phyloP scores from a whole-genome alignment of 177 flowering plant genomes.

The Vitis hybrid region DNA sequence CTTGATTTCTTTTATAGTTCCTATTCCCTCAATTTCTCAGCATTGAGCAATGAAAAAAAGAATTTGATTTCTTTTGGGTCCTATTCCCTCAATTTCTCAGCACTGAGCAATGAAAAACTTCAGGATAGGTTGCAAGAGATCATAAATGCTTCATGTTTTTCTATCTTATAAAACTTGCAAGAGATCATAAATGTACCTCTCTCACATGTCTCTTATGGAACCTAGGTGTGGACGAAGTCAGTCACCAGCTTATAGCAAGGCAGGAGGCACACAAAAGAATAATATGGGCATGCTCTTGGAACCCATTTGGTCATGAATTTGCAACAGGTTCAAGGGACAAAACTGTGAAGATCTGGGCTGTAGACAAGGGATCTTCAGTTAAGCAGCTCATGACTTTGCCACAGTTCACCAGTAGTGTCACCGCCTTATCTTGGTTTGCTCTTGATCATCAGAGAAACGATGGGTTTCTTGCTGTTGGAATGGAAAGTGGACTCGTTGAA shows the following conservation, averaged over 20 bases:
- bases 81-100: no score
- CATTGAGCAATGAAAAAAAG: no score
- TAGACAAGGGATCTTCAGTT: constrained; percentile 53
- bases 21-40: no score
- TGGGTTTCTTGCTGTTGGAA: constrained; percentile 81
- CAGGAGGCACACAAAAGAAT: constrained; percentile 95
- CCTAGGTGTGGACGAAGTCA: constrained; percentile 50
- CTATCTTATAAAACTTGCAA: not conserved
- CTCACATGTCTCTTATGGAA: constrained; percentile 5
- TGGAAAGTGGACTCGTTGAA: constrained; percentile 86
- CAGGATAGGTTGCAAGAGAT: no score
- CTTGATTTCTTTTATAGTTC: no score
- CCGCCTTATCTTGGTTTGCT: constrained; percentile 80
- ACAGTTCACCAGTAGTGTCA: constrained; percentile 65
- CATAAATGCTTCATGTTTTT: no score
- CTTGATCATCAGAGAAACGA: constrained; percentile 28
- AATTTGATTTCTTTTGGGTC: no score
- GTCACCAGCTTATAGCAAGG: constrained; percentile 55
- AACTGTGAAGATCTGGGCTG: constrained; percentile 86
- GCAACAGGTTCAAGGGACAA: constrained; percentile 96
- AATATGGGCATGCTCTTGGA: constrained; percentile 99
- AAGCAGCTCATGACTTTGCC: constrained; percentile 62
- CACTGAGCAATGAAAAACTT: no score
- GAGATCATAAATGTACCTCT: not conserved
- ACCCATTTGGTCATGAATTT: constrained; percentile 79